Base-by-base conservation (phyloP, 2,329 filamentous ascomycete genomes). In the Fusarium paranaense region DNA sequence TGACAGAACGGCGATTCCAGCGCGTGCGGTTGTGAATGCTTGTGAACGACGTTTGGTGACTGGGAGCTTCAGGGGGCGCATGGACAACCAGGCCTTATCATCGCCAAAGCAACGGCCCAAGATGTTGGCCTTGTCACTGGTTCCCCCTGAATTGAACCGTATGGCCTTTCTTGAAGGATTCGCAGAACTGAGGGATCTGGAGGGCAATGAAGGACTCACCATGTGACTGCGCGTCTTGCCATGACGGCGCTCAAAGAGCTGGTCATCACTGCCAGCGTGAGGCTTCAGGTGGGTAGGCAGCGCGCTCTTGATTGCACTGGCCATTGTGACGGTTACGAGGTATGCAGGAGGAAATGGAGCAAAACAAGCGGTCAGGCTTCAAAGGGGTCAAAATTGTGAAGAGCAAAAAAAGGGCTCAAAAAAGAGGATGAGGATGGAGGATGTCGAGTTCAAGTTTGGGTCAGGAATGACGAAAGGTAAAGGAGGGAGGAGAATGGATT, bases 201-300 rank as follows among this genome's bases (percentile, higher is more conserved):
- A 33, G 9, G 8, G 32, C 5, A 33, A 22, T 27, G 40, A 8
- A 57, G 2, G 20, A 91, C 93, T 90, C 86, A 93, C 93, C 91
- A 95, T 94, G 85, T 95, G 93, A 71, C 93, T 95, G 84, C 93
- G 92, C 78, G 93, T 93, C 90, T 95, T 95, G 86, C 93, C 93
- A 84, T 95, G 94, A 82, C 92, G 91, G 73, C 88, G 87, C 78
- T 88, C 85, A 75, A 91, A 88, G 74, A 86, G 86, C 59, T 88
- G 85, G 68, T 81, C 81, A 66, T 85, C 85, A 38, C 83, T 84
- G 60, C 79, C 83, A 66, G 84, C 87, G 77, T 79, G 79, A 72
- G 91, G 89, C 89, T 95, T 96, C 80, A 98, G 89, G 88, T 97
- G 96, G 50, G 93, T 88, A 75, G 95, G 95, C 79, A 98, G 87